Evolutionary conservation across 179 eudicot species (phyloP).

Genomic region (Beta lomatogona): DNA sequence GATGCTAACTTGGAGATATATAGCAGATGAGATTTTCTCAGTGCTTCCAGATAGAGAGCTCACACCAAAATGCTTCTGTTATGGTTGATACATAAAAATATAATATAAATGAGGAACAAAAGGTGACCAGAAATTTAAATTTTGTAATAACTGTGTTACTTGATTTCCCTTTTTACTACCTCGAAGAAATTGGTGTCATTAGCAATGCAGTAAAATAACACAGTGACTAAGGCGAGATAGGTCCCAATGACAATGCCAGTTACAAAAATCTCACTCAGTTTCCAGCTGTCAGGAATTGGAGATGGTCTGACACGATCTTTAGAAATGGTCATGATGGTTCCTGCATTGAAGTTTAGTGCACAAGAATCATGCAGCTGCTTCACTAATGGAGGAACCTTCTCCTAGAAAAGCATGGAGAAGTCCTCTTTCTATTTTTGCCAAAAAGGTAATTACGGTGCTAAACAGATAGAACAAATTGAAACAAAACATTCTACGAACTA

Average conservation of each 20-base stretch:
- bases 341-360: constrained; percentile 33
- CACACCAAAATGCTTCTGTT: constrained; percentile 59
- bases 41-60: constrained; percentile 47
- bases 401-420: background rate
- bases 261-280: constrained; percentile 72
- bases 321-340: constrained; percentile 85
- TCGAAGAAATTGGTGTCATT: constrained; percentile 53
- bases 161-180: constrained; percentile 27
- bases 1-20: constrained; percentile 80
- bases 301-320: constrained; percentile 78
- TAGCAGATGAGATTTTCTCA: constrained; percentile 59
- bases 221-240: constrained; percentile 73
- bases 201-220: constrained; percentile 61
- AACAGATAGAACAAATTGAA: background rate
- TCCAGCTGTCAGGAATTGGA: constrained; percentile 81
- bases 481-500: background rate
- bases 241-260: constrained; percentile 70
- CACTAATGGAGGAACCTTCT: background rate
- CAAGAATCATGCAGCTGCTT: constrained; percentile 8
- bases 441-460: background rate
- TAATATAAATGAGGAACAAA: background rate
- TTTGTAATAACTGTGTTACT: background rate
- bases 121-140: background rate
- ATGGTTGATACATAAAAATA: background rate
- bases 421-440: background rate